A percentile compares a stretch with the other conserved stretches of the same genome.
phyloP scores from a whole-genome alignment of 129 eudicot species.

The Sambucus nigra region DNA sequence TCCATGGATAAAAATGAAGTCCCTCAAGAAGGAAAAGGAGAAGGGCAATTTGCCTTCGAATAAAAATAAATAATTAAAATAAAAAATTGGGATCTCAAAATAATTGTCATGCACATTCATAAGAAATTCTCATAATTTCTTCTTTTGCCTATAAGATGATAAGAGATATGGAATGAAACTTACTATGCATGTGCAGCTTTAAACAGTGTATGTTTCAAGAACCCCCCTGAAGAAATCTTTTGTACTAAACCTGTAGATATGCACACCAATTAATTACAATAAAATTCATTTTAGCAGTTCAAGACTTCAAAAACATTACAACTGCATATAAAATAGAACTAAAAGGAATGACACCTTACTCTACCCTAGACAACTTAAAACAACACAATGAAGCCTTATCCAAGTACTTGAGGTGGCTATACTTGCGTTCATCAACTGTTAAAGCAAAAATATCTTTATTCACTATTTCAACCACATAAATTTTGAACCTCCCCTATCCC shows the following conservation, averaged over 20 bases:
- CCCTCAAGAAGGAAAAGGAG: not conserved
- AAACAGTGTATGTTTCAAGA: conserved; percentile 49
- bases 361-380: no score
- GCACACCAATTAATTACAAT: conserved; percentile 6
- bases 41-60: no score
- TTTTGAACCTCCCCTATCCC: no score
- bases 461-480: no score
- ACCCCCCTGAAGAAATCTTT: conserved; percentile 71
- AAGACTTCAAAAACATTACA: not conserved
- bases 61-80: no score
- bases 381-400: no score
- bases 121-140: not conserved
- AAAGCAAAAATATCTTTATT: no score
- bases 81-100: no score
- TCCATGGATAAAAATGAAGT: not conserved
- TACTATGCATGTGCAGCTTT: conserved; percentile 73
- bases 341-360: no score
- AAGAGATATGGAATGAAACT: conserved; percentile 22
- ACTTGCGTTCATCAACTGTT: no score
- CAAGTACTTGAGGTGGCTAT: no score
- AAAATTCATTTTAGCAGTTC: not conserved
- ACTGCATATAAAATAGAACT: not conserved
- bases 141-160: not conserved
- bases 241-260: conserved; percentile 65
- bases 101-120: not conserved